Evolutionary conservation across 108 stramenopile species (phyloP), one percentile per base, ranked within the genome.

Genomic region (Skeletonema grethae): DNA sequence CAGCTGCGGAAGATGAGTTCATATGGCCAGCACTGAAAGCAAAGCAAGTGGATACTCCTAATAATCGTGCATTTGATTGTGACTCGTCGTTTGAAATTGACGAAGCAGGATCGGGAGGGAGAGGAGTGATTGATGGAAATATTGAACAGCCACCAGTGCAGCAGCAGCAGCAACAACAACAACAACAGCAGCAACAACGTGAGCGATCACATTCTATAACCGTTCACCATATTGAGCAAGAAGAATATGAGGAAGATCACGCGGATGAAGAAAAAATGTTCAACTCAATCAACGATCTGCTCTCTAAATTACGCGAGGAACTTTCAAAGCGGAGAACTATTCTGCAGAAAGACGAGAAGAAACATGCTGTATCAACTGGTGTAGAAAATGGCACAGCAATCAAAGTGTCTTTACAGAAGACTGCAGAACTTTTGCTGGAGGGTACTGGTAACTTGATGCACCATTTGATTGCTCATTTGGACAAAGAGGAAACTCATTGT

Each of bases 1-100:
- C 89, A n/a, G 86, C 92, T 5, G 97, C 97, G 12, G 97, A 97
- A 70, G 97, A 97, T 78, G 96, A 97, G 69, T 93, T 95, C 55
- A 97, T 97, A 60, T 97, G 97, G 97, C 97, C 97, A 1, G 93
- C 93, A n/a, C 70, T 97, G 61, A 75, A 84, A 64, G 62, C 64
- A 30, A 95, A 95, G 69, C 88, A 86, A 61, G 79, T 77, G 16
- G 72, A 56, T 0, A 46, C 68, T 35, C 79, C 79, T 5, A 43
- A 62, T 25, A 63, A 61, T 18, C 18, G 46, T 6, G 30, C 30
- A 9, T 55, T 65, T 57, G 46, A 43, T 31, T 63, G 35, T 28
- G 57, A 56, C 57, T 62, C 25, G 8, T 61, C 18, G 22, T 5
- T 69, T 41, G 65, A 55, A 29, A 39, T 20, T 39, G 16, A 29